Evolutionary conservation across 768 basidiomycete species (phyloP).

Genomic region (Leccinum disarticulatum): DNA sequence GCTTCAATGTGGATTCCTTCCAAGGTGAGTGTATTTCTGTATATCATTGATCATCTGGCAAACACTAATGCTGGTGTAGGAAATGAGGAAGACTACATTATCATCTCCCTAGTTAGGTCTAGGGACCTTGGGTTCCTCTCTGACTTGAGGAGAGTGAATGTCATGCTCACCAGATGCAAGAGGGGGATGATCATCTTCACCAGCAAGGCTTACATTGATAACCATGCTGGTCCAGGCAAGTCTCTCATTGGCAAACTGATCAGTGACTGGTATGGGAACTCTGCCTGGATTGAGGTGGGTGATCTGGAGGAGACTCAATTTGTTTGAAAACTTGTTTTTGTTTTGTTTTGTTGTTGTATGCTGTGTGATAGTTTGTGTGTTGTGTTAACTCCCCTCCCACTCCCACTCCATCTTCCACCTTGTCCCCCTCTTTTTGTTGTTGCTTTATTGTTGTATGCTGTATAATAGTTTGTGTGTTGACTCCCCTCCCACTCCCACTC

Average conservation of each 20-base stretch:
- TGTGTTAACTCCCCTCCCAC: not conserved
- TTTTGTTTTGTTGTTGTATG: not conserved
- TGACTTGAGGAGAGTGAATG: conserved; percentile 72
- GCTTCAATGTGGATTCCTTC: conserved; percentile 78
- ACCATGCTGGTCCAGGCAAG: conserved; percentile 47
- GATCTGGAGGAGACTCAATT: conserved; percentile 27
- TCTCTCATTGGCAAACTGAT: conserved; percentile 45
- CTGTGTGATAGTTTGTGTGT: conserved; percentile 1
- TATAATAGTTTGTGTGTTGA: not conserved
- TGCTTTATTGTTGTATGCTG: not conserved
- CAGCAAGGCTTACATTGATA: conserved; percentile 58
- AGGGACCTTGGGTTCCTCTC: conserved; percentile 64
- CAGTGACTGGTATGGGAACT: conserved; percentile 27
- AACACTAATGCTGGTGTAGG: conserved; percentile 42
- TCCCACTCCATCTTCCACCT: not conserved
- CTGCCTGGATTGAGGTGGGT: conserved; percentile 37
- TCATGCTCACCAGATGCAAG: conserved; percentile 84
- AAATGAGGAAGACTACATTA: conserved; percentile 78
- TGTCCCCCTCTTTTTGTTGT: not conserved
- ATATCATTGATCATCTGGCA: not conserved
- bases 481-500: not conserved
- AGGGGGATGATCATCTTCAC: conserved; percentile 75
- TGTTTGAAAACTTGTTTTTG: conserved; percentile 10
- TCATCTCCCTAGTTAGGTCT: conserved; percentile 71
- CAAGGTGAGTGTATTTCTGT: conserved; percentile 53